phyloP scores from a whole-genome alignment of 2,329 filamentous ascomycete species.

The Venturia pyrina region DNA sequence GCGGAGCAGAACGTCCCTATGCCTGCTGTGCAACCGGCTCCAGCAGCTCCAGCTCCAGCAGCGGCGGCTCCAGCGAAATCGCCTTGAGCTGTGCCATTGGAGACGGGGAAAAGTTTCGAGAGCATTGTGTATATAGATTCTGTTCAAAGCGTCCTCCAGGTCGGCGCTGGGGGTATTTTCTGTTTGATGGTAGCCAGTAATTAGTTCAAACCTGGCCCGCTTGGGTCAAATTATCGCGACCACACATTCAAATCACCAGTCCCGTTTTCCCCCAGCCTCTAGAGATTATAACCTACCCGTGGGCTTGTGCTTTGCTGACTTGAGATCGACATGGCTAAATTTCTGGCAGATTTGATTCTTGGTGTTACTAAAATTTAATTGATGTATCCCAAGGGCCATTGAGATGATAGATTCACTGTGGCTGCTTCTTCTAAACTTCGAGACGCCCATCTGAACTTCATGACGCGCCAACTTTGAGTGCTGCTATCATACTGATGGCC shows the following conservation, averaged over 20 bases:
- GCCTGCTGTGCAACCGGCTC: not conserved
- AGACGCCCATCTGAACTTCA: no score
- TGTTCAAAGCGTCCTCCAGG: constrained; percentile 11
- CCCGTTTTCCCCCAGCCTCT: not conserved
- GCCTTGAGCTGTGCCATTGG: not conserved
- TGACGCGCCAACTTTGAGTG: no score
- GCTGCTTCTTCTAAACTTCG: no score
- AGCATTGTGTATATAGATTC: not conserved
- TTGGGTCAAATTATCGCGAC: not conserved
- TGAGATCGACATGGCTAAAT: no score
- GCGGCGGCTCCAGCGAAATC: not conserved
- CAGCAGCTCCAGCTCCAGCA: not conserved
- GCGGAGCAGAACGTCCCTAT: not conserved
- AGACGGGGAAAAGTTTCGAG: not conserved
- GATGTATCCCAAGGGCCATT: no score
- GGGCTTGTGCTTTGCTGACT: no score
- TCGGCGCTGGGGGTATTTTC: constrained; percentile 9
- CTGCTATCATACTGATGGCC: no score
- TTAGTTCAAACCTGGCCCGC: not conserved
- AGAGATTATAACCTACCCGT: not conserved
- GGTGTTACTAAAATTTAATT: no score
- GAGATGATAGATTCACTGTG: no score
- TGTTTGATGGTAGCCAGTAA: not conserved
- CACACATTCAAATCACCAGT: not conserved
- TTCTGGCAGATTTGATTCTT: no score